Evolutionary conservation across 768 basidiomycete genomes (phyloP).

Genomic region (Termitomyces sp.): DNA sequence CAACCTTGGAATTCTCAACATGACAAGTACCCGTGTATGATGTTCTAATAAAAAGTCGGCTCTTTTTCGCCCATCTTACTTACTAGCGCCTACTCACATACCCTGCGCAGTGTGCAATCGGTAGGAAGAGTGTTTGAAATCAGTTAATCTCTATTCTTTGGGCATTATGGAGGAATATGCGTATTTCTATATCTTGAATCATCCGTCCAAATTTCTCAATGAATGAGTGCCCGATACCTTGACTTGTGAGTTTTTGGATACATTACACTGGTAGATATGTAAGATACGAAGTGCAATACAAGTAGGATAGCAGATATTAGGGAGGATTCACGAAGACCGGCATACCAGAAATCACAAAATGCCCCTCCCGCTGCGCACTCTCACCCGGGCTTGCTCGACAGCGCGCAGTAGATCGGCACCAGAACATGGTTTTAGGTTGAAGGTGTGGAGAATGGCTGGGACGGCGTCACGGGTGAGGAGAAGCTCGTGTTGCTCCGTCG

Average conservation of each 20-base stretch:
- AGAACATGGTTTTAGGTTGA: conserved; percentile 41
- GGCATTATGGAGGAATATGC: neutral
- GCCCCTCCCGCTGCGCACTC: conserved; percentile 23
- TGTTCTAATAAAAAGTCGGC: neutral
- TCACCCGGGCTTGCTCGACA: conserved; percentile 50
- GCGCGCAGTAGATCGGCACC: conserved; percentile 58
- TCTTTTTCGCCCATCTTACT: neutral
- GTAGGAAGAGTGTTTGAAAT: too few relatives aligned
- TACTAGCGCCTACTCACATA: neutral
- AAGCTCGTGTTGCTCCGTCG: conserved; percentile 24
- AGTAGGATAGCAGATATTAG: neutral
- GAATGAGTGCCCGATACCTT: neutral
- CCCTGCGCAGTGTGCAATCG: neutral
- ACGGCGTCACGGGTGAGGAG: conserved; percentile 53
- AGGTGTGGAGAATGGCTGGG: conserved; percentile 42
- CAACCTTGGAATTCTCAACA: neutral
- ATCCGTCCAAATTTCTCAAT: neutral
- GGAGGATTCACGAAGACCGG: neutral
- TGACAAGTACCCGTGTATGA: neutral
- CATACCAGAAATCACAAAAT: conserved; percentile 1
- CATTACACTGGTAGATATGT: neutral
- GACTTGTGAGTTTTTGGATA: neutral
- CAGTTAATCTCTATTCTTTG: neutral
- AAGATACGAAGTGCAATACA: neutral
- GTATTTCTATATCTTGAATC: neutral